These are phyloP conservation scores for Ceratobasidium sp. DNA, from an alignment of 1,284 basidiomycete species.

Conservation along the genomic window DNA sequence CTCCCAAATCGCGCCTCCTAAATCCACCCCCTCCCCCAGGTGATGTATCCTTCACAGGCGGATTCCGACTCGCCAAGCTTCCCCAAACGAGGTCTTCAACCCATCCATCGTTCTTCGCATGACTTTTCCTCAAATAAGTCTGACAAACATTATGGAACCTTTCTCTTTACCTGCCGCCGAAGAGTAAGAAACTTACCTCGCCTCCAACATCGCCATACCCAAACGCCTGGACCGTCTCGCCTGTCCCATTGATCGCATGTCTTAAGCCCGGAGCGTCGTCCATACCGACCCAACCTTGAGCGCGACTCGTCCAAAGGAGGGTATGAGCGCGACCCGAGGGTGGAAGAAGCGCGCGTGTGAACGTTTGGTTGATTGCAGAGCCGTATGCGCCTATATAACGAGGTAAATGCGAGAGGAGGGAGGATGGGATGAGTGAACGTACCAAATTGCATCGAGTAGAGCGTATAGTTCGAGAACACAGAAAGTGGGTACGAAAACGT, in stretches of 20 bases:
- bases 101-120: conserved; percentile 61
- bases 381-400: conserved; percentile 56
- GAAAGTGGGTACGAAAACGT: conserved; percentile 44
- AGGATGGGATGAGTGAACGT: not conserved
- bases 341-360: conserved; percentile 57
- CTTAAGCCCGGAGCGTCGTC: conserved; percentile 60
- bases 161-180: no score
- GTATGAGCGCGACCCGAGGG: conserved; percentile 56
- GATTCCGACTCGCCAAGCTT: conserved; percentile 57
- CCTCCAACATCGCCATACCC: conserved; percentile 51
- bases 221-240: conserved; percentile 59
- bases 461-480: conserved; percentile 45
- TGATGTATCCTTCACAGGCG: conserved; percentile 50
- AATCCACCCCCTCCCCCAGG: conserved; percentile 32
- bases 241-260: conserved; percentile 61
- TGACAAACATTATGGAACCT: conserved; percentile 53
- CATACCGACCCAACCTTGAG: conserved; percentile 59
- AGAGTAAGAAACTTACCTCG: conserved; percentile 6
- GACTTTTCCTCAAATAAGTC: conserved; percentile 59
- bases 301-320: conserved; percentile 58
- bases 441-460: conserved; percentile 46
- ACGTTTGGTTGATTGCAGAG: conserved; percentile 59
- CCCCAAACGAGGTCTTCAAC: conserved; percentile 60
- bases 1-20: conserved; percentile 19
- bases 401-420: not conserved